Evolutionary conservation across 768 basidiomycete species (phyloP).

Genomic region (Arthromyces matolae): DNA sequence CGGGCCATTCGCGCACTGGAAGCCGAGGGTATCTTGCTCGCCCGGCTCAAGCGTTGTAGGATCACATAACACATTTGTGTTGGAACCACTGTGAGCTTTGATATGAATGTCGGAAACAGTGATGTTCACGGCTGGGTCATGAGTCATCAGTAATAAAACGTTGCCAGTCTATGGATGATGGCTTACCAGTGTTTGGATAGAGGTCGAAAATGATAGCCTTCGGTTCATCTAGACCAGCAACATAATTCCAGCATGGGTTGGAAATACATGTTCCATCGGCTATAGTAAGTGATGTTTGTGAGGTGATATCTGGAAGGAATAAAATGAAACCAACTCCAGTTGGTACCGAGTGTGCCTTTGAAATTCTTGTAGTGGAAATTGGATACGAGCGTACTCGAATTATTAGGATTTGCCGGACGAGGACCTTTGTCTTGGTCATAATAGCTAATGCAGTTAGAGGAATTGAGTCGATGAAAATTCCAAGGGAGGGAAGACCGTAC

Average conservation of each 20-base stretch:
- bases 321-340: slow-evolving; percentile 31
- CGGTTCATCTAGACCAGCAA: slow-evolving; percentile 30
- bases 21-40: slow-evolving; percentile 28
- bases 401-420: slow-evolving; percentile 27
- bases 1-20: slow-evolving; percentile 28
- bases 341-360: slow-evolving; percentile 28
- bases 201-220: slow-evolving; percentile 36
- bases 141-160: background rate
- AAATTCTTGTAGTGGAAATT: slow-evolving; percentile 36
- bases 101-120: slow-evolving; percentile 25
- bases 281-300: slow-evolving; percentile 4
- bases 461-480: too few species aligned
- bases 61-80: slow-evolving; percentile 30
- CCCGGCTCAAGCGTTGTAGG: slow-evolving; percentile 24
- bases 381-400: slow-evolving; percentile 32
- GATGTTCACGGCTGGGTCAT: slow-evolving; percentile 27
- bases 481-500: slow-evolving; percentile 17
- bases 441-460: slow-evolving; percentile 36
- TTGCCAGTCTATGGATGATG: background rate
- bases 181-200: slow-evolving; percentile 31
- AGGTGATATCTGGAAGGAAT: background rate
- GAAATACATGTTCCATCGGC: slow-evolving; percentile 38
- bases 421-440: slow-evolving; percentile 45
- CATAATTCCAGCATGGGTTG: slow-evolving; percentile 37
- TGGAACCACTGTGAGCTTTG: slow-evolving; percentile 21